Base-by-base conservation (phyloP, 1,139 yeast genomes). In the Taphrina flavorubra region DNA sequence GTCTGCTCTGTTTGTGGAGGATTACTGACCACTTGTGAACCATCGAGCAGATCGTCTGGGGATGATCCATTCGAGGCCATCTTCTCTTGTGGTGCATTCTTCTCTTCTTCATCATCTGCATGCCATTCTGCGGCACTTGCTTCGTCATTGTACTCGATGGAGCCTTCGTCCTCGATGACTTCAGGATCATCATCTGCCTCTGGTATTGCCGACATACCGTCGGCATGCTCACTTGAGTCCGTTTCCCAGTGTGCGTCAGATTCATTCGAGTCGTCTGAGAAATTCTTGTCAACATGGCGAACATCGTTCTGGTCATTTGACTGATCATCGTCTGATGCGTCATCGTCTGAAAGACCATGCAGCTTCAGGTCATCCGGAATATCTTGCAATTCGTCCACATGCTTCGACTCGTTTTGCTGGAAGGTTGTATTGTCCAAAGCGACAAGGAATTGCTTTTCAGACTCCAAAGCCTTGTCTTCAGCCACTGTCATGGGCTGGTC, bases 361-460 rank as follows among this genome's bases (percentile, higher is more conserved):
- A 58, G 34, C 39, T 34, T 14, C 16, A 58, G 14, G 18, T 58
- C 40, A 13, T 42, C 62, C 53, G 62, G 62, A 44, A 58, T 1
- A 18, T 58, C 62, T 39, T 37, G 49, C 16, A n/a, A 11, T 1
- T 37, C 36, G 37, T 56, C 60, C 16, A 18, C n/a, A 11, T n/a
- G 13, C 18, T 8, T n/a, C 8, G n/a, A 1, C 13, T 53, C 42
- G 8, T n/a, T 14, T 16, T 42, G 4, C 16, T 42, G 40, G 2
- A 53, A 11, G 1, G 6, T 16, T 6, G 20, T 53, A 7, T 44
- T 14, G 39, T 58, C 53, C 3, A 58, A 20, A 5, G 11, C 25
- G 3, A 44, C 40, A 14, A 58, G 53, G 31, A 44, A 58, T n/a
- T 31, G 40, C 18, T 20, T 11, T 31, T 58, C 62, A 10, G 42